Evolutionary conservation across 1,139 yeast species (phyloP).

Genomic region (Candida sanyaensis): DNA sequence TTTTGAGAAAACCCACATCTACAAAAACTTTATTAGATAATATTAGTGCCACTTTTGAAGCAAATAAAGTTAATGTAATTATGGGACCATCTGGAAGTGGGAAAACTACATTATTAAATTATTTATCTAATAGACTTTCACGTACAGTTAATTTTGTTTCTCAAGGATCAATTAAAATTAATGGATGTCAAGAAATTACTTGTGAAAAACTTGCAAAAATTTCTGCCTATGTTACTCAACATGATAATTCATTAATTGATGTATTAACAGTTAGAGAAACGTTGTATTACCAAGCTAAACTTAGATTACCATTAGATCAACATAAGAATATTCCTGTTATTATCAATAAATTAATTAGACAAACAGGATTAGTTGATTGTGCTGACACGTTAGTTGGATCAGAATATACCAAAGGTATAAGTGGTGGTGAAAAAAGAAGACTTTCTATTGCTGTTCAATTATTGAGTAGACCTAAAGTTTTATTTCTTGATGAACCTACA

Average conservation of each 20-base stretch:
- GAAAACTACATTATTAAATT: slow-evolving; percentile 71
- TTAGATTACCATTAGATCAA: slow-evolving; percentile 51
- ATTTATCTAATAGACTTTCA: slow-evolving; percentile 63
- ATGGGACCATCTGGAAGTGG: slow-evolving; percentile 94
- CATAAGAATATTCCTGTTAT: slow-evolving; percentile 31
- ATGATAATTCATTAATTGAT: slow-evolving; percentile 70
- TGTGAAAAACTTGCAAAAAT: slow-evolving; percentile 48
- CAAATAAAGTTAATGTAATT: slow-evolving; percentile 72
- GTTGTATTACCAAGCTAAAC: slow-evolving; percentile 65
- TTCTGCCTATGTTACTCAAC: slow-evolving; percentile 76
- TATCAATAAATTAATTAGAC: slow-evolving; percentile 58
- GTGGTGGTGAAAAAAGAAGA: slow-evolving; percentile 86
- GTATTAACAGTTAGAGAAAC: slow-evolving; percentile 79
- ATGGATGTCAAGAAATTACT: slow-evolving; percentile 34
- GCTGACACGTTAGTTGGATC: slow-evolving; percentile 77
- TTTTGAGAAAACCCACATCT: slow-evolving; percentile 6
- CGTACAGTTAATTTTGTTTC: slow-evolving; percentile 24
- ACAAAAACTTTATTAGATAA: slow-evolving; percentile 35
- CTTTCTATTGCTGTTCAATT: slow-evolving; percentile 82
- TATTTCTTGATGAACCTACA: slow-evolving; percentile 84
- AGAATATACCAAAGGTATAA: slow-evolving; percentile 71
- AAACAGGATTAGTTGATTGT: slow-evolving; percentile 75
- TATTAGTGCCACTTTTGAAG: slow-evolving; percentile 58
- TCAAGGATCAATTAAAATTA: slow-evolving; percentile 22
- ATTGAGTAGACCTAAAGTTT: slow-evolving; percentile 66